Base-by-base conservation (phyloP, 768 basidiomycete species). In the Pleurotus tuoliensis region DNA sequence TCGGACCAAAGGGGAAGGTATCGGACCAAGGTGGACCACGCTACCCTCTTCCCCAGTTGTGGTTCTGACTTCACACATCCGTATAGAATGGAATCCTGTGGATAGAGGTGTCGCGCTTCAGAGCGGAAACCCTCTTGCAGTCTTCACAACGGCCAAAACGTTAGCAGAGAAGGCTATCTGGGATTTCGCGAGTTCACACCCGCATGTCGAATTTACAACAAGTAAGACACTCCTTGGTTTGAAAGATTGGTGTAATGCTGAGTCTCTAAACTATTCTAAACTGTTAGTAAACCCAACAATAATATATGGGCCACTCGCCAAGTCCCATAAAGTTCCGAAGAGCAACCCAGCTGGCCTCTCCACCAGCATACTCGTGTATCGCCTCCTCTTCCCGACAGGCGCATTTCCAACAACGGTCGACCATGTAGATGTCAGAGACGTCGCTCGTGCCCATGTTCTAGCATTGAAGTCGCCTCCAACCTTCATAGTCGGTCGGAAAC, bases 141-240 rank as follows among this genome's bases (percentile, higher is more conserved):
- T 64, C 13, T 79, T 79, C 58, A 46, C 57, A 5, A 69, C 67
- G 4, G 63, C 73, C n/a, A 79, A 79, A 60, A 68, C 62, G 1
- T 58, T 71, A 3, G 71, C 73, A 0, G 76, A 79, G 61, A 62
- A 63, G 15, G 71, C 69, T 1, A 67, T 71, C 1, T 76, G 76
- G 75, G 64, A 70, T n/a, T 75, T 69, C 57, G 75, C 69, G 1
- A 69, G 69, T 18, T 50, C 63, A 39, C 69, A 75, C 49, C 70
- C 72, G n/a, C 61, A 70, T 43, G 58, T 75, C 39, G 72, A 76
- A 43, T 54, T 73, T 24, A 66, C 71, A 3, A 64, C 67, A 25
- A 55, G 74, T 75, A 58, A 52, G 73, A 11, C 30, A 34, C 8
- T 11, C 11, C 3, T 34, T 34, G 9, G 0, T 9, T 9, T 34